phyloP scores from a whole-genome alignment of 2,329 filamentous ascomycete genomes.

The Raffaelea albimanens region DNA sequence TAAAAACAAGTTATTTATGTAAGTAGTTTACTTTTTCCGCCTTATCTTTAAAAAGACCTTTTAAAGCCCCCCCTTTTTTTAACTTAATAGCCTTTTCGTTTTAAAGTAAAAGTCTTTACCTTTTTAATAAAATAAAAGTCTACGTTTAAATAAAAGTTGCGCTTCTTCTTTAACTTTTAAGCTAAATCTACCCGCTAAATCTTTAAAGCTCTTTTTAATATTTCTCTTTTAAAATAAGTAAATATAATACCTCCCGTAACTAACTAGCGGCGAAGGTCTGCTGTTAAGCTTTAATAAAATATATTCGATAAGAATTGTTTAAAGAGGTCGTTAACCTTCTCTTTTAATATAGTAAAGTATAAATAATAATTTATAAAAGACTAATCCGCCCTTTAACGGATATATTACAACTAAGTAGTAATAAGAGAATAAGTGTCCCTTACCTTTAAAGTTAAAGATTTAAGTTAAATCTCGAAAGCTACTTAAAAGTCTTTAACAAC shows the following conservation, averaged over 20 bases:
- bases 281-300: background rate
- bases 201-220: background rate
- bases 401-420: background rate
- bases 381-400: background rate
- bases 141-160: background rate
- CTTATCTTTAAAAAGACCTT: background rate
- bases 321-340: no score
- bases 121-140: background rate
- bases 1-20: background rate
- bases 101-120: background rate
- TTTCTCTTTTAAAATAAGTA: background rate
- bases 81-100: background rate
- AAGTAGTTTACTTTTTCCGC: background rate
- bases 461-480: background rate
- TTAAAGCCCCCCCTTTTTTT: no score
- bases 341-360: no score
- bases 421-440: no score
- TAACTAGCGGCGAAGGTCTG: background rate
- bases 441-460: no score
- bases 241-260: background rate
- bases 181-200: background rate
- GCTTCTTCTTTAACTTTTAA: background rate
- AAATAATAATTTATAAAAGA: background rate
- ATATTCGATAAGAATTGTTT: background rate
- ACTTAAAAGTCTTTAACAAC: background rate